These are phyloP conservation scores for Liquidambar formosana DNA, from an alignment of 164 flowering plant species.

Conservation along the genomic window DNA sequence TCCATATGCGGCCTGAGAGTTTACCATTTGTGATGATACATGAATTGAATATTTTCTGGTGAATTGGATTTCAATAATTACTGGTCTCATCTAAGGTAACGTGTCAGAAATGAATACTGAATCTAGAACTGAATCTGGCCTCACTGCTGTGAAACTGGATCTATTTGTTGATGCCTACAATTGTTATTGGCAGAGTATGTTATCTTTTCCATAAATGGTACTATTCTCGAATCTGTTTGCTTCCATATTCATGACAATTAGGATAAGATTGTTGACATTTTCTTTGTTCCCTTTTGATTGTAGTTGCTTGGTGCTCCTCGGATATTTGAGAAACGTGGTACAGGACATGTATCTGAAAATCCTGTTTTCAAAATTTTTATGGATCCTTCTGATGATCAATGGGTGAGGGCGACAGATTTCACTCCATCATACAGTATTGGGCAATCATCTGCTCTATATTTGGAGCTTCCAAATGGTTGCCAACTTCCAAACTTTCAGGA, in stretches of 20 bases:
- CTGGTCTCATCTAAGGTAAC: neutral
- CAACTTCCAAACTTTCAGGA: conserved; percentile 51
- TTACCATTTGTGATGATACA: too few relatives aligned
- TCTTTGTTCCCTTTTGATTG: neutral
- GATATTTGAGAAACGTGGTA: conserved; percentile 44
- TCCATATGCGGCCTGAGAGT: too few relatives aligned
- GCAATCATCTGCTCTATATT: conserved; percentile 72
- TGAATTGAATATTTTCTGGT: too few relatives aligned
- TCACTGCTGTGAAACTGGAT: neutral
- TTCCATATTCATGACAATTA: neutral
- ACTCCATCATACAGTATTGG: conserved; percentile 63
- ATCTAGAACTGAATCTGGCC: neutral
- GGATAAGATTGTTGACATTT: neutral
- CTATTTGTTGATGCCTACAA: too few relatives aligned
- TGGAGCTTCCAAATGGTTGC: conserved; percentile 52
- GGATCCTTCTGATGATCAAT: conserved; percentile 53
- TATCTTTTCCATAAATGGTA: neutral
- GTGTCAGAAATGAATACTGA: too few relatives aligned
- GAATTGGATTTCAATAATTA: too few relatives aligned
- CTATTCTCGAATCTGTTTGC: neutral
- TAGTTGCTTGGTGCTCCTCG: conserved; percentile 75
- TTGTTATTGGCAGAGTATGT: too few relatives aligned
- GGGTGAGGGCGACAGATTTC: conserved; percentile 76
- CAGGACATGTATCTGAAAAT: conserved; percentile 17
- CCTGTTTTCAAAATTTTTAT: conserved; percentile 38